phyloP scores from a whole-genome alignment of 2,329 filamentous ascomycete genomes.

The Chalara sp. region DNA sequence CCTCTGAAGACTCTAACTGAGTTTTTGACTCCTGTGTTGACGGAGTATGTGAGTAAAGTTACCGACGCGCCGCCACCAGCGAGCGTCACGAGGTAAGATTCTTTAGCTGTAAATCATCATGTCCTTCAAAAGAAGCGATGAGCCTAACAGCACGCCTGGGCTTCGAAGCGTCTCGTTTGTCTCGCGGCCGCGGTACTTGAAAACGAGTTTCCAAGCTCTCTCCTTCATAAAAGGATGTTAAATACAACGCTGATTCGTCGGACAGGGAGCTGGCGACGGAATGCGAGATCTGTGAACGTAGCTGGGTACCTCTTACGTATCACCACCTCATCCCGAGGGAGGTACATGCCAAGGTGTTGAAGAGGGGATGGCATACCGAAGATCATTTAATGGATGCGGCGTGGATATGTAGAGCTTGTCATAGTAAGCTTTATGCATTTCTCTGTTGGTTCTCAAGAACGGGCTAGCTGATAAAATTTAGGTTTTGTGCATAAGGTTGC shows the following conservation, averaged over 20 bases:
- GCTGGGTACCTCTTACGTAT: conserved; percentile 72
- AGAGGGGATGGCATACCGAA: conserved; percentile 71
- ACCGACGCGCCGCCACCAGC: conserved; percentile 60
- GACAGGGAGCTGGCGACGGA: conserved; percentile 45
- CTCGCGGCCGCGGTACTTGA: too few species aligned
- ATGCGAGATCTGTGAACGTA: conserved; percentile 72
- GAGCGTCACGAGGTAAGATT: too few species aligned
- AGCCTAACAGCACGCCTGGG: too few species aligned
- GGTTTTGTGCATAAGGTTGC: conserved; percentile 69
- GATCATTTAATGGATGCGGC: conserved; percentile 74
- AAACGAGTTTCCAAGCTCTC: too few species aligned
- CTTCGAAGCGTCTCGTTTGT: too few species aligned
- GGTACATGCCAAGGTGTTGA: conserved; percentile 69
- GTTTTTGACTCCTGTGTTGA: conserved; percentile 59
- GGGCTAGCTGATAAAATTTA: too few species aligned
- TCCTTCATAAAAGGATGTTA: too few species aligned
- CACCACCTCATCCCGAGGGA: conserved; percentile 80
- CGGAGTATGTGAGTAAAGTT: conserved; percentile 51
- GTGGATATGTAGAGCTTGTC: conserved; percentile 80
- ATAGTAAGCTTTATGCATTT: conserved; percentile 35
- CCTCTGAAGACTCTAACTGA: conserved; percentile 36
- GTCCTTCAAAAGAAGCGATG: too few species aligned
- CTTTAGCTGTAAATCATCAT: too few species aligned
- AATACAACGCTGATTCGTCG: conserved; percentile 23
- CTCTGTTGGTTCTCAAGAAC: too few species aligned